These are phyloP conservation scores for Byssochlamys sp. DNA, from an alignment of 2,329 filamentous ascomycete genomes.

Conservation along the genomic window DNA sequence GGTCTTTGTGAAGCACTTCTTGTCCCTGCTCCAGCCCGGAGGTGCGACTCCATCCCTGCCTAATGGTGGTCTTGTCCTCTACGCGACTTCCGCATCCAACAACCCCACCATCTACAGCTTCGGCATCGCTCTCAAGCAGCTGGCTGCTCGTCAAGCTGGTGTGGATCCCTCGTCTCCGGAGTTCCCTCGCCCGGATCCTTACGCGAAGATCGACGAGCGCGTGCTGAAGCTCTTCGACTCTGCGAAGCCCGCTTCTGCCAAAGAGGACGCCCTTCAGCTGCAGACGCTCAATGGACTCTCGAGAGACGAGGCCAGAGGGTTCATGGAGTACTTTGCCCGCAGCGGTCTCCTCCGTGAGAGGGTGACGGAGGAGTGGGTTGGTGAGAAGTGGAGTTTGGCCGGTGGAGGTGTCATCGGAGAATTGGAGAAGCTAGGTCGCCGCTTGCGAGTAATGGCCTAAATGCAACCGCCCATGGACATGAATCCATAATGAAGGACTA, in stretches of 20 bases:
- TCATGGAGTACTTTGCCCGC: constrained; percentile 89
- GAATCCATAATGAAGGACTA: neutral
- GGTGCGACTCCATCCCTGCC: constrained; percentile 35
- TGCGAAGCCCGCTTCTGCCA: constrained; percentile 17
- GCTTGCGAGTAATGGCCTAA: constrained; percentile 26
- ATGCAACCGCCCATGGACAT: neutral
- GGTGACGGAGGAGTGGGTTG: constrained; percentile 61
- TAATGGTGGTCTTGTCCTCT: constrained; percentile 73
- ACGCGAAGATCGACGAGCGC: constrained; percentile 43
- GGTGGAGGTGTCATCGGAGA: constrained; percentile 77
- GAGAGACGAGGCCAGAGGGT: constrained; percentile 62
- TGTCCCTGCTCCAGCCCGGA: constrained; percentile 51
- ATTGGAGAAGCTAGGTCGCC: constrained; percentile 60
- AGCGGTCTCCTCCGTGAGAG: constrained; percentile 67
- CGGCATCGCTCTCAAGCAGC: constrained; percentile 53
- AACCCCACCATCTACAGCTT: constrained; percentile 55
- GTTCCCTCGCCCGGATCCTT: constrained; percentile 43
- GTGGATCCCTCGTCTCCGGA: constrained; percentile 27
- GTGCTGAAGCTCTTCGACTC: constrained; percentile 37
- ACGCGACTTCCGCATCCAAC: constrained; percentile 65
- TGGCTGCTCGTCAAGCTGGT: constrained; percentile 36
- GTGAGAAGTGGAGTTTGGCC: constrained; percentile 73
- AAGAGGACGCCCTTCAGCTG: constrained; percentile 33
- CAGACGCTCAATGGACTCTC: constrained; percentile 57
- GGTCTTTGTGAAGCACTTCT: constrained; percentile 62